Conservation (phyloP, 2,329 filamentous ascomycete species). For the Corniculantispora saksenae region DNA sequence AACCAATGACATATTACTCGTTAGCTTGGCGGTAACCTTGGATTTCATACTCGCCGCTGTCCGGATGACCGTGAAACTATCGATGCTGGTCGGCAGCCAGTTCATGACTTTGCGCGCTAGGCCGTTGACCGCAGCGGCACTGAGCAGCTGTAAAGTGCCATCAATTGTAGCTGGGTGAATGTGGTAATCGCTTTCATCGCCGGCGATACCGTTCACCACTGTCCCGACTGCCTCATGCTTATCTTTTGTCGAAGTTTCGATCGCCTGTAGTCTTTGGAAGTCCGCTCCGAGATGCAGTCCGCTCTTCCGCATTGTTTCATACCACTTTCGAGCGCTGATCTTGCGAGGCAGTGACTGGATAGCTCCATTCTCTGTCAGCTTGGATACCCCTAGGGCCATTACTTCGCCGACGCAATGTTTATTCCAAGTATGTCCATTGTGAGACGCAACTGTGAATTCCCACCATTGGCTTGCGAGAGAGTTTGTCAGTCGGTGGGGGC, state of each 20-base stretch:
- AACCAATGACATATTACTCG: neutral
- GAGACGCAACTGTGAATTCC: conserved; percentile 33
- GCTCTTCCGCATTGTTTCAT: conserved; percentile 17
- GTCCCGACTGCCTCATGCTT: conserved; percentile 11
- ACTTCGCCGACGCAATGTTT: conserved; percentile 32
- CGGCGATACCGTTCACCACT: conserved; percentile 16
- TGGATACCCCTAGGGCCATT: neutral
- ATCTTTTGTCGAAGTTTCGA: neutral
- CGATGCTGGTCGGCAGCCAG: conserved; percentile 30
- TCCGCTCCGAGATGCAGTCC: neutral
- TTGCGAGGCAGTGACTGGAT: conserved; percentile 23
- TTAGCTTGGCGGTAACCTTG: conserved; percentile 12
- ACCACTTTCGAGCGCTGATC: conserved; percentile 27
- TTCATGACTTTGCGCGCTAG: conserved; percentile 26
- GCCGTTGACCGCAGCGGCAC: conserved; percentile 27
- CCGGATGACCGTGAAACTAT: conserved; percentile 24
- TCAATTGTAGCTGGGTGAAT: conserved; percentile 43
- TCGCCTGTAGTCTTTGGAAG: neutral
- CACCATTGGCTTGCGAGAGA: conserved; percentile 27
- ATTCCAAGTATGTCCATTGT: conserved; percentile 29
- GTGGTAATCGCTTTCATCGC: conserved; percentile 31
- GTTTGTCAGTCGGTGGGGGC: conserved; percentile 24
- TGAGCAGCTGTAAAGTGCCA: conserved; percentile 32
- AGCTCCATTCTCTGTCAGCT: neutral
- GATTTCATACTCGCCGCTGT: conserved; percentile 23